Base-by-base conservation (phyloP, 805 yeast genomes). In the Tetrapisispora taiwanensis region DNA sequence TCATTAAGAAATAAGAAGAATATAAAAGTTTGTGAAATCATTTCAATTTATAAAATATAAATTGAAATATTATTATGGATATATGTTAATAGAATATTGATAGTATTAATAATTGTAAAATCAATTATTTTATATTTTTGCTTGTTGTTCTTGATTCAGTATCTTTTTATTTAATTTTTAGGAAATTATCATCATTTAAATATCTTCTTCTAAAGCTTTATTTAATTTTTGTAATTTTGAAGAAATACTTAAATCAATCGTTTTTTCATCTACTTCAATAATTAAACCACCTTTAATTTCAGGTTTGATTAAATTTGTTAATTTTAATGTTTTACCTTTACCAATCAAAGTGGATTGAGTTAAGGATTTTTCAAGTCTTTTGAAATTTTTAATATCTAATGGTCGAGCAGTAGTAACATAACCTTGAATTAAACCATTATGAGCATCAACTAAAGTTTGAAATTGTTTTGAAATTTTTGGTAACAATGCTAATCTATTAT, bases 221-320 rank as follows among this genome's bases (percentile, higher is more conserved):
- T 92, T 92, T 70, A 89, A 81, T 72, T 78, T 87, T 66, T 84
- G 73, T 64, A 92, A 79, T 76, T 83, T 88, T 63, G 84, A 68
- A 48, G 89, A 74, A 55, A 92, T 78, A 48, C 95, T 82, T 67
- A 90, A 76, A 71, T 92, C 98, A 59, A 88, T 95, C 51, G 97
- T 89, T 70, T 83, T 86, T 74, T 90, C 98, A 62, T 90, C 96
- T 59, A 92, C 86, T 71, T 89, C 95, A 48, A 92, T 95, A 56
- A 92, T 72, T 66, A 92, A 78, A 60, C 98, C 98, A 63, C 98
- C 98, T 66, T 85, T 75, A 64, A 92, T 85, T 53, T 84, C 92
- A 52, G 95, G 86, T 72, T 87, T 80, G 51, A 90, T 84, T 52
- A 73, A 74, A 75, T 88, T 90, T 56, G 78, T 70, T 57, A 92